Evolutionary conservation across 2,329 filamentous ascomycete genomes (phyloP).

Genomic region (Trichoderma polysporum): DNA sequence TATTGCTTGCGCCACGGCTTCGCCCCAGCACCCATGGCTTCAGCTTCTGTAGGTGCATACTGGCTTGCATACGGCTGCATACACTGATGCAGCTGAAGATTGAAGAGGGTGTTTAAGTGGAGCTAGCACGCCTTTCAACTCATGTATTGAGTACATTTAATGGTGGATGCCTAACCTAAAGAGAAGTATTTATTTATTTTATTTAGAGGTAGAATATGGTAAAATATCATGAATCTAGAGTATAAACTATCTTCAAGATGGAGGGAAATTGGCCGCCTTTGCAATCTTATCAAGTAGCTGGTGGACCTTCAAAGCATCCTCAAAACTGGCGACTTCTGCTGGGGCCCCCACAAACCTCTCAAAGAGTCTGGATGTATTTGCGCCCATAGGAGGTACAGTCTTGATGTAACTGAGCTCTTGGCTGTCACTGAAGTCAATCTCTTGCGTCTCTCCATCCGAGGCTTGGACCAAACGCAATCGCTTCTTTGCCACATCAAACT

Average conservation of each 20-base stretch:
- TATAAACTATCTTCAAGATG: background rate
- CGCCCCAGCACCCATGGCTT: background rate
- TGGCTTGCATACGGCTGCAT: background rate
- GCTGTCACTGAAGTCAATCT: conserved; percentile 27
- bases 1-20: background rate
- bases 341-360: background rate
- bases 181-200: too few species aligned
- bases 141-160: background rate
- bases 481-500: conserved; percentile 26
- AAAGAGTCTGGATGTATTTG: background rate
- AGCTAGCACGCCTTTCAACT: background rate
- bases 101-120: background rate
- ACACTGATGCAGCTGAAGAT: background rate
- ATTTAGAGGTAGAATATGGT: too few species aligned
- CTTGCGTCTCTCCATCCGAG: conserved; percentile 31
- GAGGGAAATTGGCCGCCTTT: background rate
- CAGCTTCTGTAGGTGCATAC: background rate
- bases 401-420: conserved; percentile 78
- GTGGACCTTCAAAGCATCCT: conserved; percentile 14
- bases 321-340: background rate
- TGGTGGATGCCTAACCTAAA: background rate
- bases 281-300: conserved; percentile 10
- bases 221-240: too few species aligned
- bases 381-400: conserved; percentile 60
- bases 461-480: background rate